Evolutionary conservation across 2,329 filamentous ascomycete genomes (phyloP), one percentile per base, ranked within the genome.

Genomic region (Botrytis hyacinthi): DNA sequence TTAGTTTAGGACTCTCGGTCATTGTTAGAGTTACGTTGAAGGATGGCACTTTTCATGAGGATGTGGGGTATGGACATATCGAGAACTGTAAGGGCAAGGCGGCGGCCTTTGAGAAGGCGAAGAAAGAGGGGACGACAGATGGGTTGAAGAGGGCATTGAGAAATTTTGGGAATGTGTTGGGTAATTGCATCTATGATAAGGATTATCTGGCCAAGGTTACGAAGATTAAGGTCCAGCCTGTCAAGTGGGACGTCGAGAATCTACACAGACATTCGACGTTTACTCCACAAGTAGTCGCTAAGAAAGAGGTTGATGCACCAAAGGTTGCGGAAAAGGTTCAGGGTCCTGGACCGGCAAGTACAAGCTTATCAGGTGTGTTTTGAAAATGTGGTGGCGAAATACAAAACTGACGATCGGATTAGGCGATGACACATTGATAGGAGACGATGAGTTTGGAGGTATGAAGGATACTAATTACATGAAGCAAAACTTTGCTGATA

Each of bases 111-210:
- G 96, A 99, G 82, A 99, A 99, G 83, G 95, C 96, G 1, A 99
- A 98, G 85, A 99, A 99, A 82, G 95, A 98, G 84, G 97, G 94
- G 12, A 97, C 94, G 4, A 98, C 97, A 16, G 96, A 99, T 83
- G 96, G 91, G 1, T 81, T 99, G 80, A 99, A 99, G 83, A 88
- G 96, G 77, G 90, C 96, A 1, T 81, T 99, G 79, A 88, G 95
- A 74, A 98, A 91, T 76, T 99, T 99, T 83, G 96, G 96, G 74
- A 98, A 98, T 79, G 92, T 98, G 26, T 86, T 99, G 72, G 96
- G 96, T n/a, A 99, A 98, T 81, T 99, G 96, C 85, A 91, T 99
- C 74, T 98, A 99, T 83, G 96, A 99, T 84, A 97, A 98, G 83
- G 91, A 95, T 75, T 99, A 97, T 81, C 86, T 99, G 73, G 87